These are phyloP conservation scores for Paecilomyces variotii DNA, from an alignment of 2,329 filamentous ascomycete species.

Conservation along the genomic window DNA sequence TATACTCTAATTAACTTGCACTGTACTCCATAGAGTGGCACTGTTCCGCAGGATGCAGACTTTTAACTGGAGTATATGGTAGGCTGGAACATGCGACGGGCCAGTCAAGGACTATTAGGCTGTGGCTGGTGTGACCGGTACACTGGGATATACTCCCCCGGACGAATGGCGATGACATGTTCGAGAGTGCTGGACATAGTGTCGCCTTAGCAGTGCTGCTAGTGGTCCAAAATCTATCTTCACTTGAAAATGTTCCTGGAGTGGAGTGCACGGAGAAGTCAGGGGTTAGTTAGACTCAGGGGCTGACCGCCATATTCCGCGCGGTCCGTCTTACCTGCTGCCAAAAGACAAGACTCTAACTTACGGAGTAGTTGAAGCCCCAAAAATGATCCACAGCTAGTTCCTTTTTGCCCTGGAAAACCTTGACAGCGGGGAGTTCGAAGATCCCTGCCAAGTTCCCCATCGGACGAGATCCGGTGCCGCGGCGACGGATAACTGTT, in stretches of 20 bases:
- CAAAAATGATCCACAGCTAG: neutral
- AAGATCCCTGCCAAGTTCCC: constrained; percentile 3
- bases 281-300: neutral
- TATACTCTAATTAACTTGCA: neutral
- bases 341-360: neutral
- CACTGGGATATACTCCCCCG: neutral
- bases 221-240: neutral
- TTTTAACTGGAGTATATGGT: neutral
- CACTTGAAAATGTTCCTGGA: neutral
- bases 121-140: neutral
- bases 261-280: neutral
- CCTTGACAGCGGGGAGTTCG: neutral
- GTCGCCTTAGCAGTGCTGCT: neutral
- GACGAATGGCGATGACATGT: neutral
- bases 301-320: neutral
- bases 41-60: neutral
- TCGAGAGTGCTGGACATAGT: neutral
- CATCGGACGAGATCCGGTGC: constrained; percentile 28
- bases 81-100: neutral
- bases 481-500: constrained; percentile 27
- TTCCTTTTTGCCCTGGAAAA: neutral
- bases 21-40: neutral
- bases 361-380: neutral
- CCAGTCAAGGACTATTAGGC: neutral
- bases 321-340: neutral